phyloP scores from a whole-genome alignment of 495 filamentous ascomycete species.

The Stereocaulon alpinum region DNA sequence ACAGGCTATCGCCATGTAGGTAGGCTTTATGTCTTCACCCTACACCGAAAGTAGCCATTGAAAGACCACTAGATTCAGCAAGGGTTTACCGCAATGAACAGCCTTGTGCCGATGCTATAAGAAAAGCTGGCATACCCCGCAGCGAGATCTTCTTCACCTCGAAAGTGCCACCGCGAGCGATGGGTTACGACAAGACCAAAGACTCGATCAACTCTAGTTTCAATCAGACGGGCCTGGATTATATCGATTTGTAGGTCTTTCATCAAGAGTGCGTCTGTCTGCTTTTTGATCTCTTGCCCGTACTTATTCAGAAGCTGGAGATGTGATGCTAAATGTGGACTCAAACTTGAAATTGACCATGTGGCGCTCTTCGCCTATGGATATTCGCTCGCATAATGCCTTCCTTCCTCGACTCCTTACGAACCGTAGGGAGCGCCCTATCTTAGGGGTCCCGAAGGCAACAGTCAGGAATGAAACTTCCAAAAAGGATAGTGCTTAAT shows the following conservation, averaged over 20 bases:
- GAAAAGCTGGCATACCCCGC: conserved; percentile 35
- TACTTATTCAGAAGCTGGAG: background rate
- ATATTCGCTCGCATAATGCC: no score
- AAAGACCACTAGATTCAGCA: conserved; percentile 36
- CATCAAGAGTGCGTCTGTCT: background rate
- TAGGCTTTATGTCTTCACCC: background rate
- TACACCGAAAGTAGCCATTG: no score
- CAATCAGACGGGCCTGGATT: conserved; percentile 36
- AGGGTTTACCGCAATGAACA: conserved; percentile 45
- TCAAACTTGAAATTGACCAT: no score
- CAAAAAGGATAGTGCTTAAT: background rate
- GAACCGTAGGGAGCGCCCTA: no score
- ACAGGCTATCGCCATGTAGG: conserved; percentile 63
- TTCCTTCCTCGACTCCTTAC: no score
- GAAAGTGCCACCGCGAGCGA: conserved; percentile 38
- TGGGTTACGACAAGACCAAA: conserved; percentile 43
- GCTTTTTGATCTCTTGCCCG: background rate
- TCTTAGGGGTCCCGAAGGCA: background rate
- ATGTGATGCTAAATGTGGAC: no score
- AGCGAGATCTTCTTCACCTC: conserved; percentile 47
- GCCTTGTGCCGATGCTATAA: conserved; percentile 39
- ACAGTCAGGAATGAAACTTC: background rate
- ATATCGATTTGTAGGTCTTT: conserved; percentile 42
- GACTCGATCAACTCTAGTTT: conserved; percentile 40
- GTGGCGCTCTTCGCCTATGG: no score